Evolutionary conservation across 352 stramenopile species (phyloP), one percentile per base, ranked within the genome.

Genomic region (Phytophthora tubulina): DNA sequence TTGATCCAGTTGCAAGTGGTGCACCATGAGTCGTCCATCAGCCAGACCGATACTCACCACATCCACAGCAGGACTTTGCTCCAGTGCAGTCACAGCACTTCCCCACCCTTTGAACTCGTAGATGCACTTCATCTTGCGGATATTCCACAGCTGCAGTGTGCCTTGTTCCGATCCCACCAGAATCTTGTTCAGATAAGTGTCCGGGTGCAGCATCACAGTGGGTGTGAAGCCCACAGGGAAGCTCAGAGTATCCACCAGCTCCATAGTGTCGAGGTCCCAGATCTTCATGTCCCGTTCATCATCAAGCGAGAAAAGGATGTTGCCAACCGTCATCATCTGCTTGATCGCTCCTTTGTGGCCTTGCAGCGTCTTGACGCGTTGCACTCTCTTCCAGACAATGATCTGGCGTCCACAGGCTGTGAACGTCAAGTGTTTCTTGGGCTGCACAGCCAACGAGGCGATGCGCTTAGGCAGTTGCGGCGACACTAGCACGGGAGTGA

Each of bases 181-280:
- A 44, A 98, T 82, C 81, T 98, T 98, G 88, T 98, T 98, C 10
- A 98, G 63, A 78, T 98, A 98, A 46, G 95, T 98, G 46, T 86
- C 77, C 21, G 95, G 95, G 73, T 98, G 95, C 67, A 97, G 63
- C 63, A 98, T 86, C 21, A 85, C 79, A 6, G 85, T 89, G 30
- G 89, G 89, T 30, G 84, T 92, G 58, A 96, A 96, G 0, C 63
- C 52, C 6, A 46, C 32, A 2, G 80, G 69, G 46, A 96, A 95
- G 15, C 44, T 72, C 52, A 94, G 44, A 15, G 80, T 79, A 44
- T 92, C 76, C 21, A 95, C 44, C 48, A 81, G 51, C 48, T 90
- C 76, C 75, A 92, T 86, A 6, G 85, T 87, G 15, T 84, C 58
- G 31, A 92, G 69, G 78, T 90, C 81, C 89, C 86, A 94, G 36